phyloP scores from a whole-genome alignment of 169 alveolate genomes.

The Plasmodium ovale region DNA sequence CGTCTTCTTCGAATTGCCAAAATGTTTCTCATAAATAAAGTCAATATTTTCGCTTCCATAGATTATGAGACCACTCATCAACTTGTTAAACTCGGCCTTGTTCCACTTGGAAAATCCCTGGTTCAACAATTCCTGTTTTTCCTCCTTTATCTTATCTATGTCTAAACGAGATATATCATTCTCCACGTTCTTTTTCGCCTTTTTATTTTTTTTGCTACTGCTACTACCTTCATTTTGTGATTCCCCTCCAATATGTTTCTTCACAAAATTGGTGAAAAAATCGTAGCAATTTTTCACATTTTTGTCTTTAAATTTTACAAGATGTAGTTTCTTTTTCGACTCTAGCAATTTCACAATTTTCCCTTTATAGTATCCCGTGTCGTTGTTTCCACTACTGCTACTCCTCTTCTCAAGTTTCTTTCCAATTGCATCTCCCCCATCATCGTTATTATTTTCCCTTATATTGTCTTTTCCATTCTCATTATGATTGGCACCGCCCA shows the following conservation, averaged over 20 bases:
- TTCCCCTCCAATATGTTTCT: constrained; percentile 7
- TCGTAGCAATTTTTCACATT: constrained; percentile 38
- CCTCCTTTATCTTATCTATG: constrained; percentile 32
- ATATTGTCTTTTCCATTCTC: not conserved
- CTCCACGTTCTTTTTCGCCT: not conserved
- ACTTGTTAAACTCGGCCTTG: constrained; percentile 57
- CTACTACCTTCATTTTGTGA: not conserved
- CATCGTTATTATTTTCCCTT: not conserved
- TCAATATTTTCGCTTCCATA: constrained; percentile 51
- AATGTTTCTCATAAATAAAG: constrained; percentile 47
- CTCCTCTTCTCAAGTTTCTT: not conserved
- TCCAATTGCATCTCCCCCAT: not conserved
- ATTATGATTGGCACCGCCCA: too few relatives aligned
- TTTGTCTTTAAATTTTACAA: constrained; percentile 39
- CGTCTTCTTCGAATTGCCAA: constrained; percentile 44
- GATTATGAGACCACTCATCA: constrained; percentile 43
- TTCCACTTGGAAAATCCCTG: constrained; percentile 66
- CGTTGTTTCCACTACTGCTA: not conserved
- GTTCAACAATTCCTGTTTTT: constrained; percentile 38
- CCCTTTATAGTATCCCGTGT: not conserved
- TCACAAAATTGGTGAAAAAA: constrained; percentile 22
- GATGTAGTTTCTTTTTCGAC: constrained; percentile 19
- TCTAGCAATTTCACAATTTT: constrained; percentile 31
- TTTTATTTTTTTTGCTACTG: constrained; percentile 8
- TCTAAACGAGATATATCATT: constrained; percentile 36